Base-by-base conservation (phyloP, 306 rosid species). In the Trifolium subterraneum region DNA sequence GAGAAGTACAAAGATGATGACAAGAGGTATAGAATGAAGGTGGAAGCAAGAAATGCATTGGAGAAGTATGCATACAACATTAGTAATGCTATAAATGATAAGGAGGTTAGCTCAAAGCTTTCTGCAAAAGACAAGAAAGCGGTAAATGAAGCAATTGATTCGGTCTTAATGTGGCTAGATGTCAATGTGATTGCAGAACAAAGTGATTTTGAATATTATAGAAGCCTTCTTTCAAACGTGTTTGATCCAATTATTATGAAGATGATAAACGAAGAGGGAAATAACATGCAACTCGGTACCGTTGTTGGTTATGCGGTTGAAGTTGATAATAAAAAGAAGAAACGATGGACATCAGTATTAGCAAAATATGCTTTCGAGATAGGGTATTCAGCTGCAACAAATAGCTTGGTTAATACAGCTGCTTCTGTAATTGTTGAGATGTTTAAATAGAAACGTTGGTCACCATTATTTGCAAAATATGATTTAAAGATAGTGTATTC, bases 61-160 rank as follows among this genome's bases (percentile, higher is more conserved):
- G 96, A 88, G 88, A 83, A 85, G 78, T 88, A 88, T 0, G 74
- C 96, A 0, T 86, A 88, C 84, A 88, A 86, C 82, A 88, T 90
- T 87, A 85, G 96, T 83, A 90, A 90, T 47, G 82, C 91, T 0
- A 58, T 90, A 8, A 85, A 85, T 64, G 93, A 83, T 22, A 92
- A 88, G 85, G 85, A 88, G 85, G 88, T 90, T 0, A 89, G 83
- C 1, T 90, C 82, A 35, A 87, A 87, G 73, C 84, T 90, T 35
- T 64, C 79, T 3, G 81, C 85, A 6, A 81, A 82, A 0, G 96
- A 90, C 68, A 90, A 90, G 90, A 86, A 84, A 83, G 86, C 74
- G 88, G 87, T 90, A 0, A 92, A 87, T 47, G 90, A 90, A 8
- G 88, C 90, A 3, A 83, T 90, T 41, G 92, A 87, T 19, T 9